A percentile compares a stretch with the other conserved stretches of the same genome.
Conservation (phyloP, 192 early-diverging fungal species). For the Coemansia aciculifera region DNA sequence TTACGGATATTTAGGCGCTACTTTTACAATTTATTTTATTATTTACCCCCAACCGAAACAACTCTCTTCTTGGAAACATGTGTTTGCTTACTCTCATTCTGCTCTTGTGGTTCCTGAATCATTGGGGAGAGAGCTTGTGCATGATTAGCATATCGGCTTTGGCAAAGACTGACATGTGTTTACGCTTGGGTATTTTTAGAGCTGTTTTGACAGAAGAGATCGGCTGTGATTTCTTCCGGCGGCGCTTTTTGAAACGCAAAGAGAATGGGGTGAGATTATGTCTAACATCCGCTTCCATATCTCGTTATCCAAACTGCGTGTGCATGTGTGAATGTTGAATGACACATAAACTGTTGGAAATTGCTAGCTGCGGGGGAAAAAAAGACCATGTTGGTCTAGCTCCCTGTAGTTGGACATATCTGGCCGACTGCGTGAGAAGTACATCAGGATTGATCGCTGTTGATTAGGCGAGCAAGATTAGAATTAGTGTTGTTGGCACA, state of each 20-base stretch:
- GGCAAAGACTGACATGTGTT: neutral
- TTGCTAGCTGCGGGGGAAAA: no score
- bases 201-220: neutral
- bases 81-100: neutral
- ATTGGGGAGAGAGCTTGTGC: neutral
- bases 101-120: neutral
- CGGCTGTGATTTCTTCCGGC: slow-evolving; percentile 4
- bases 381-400: neutral
- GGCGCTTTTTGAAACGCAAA: neutral
- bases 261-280: neutral
- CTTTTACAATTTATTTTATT: neutral
- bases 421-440: neutral
- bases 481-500: neutral
- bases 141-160: neutral
- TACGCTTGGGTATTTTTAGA: neutral
- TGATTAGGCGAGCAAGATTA: neutral
- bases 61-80: neutral
- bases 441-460: neutral
- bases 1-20: neutral
- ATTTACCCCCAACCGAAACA: neutral
- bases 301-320: neutral
- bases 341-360: no score
- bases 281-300: slow-evolving; percentile 1
- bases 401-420: neutral
- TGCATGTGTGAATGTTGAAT: neutral